Base-by-base conservation (phyloP, 805 yeast genomes). In the Candida sonorensis region DNA sequence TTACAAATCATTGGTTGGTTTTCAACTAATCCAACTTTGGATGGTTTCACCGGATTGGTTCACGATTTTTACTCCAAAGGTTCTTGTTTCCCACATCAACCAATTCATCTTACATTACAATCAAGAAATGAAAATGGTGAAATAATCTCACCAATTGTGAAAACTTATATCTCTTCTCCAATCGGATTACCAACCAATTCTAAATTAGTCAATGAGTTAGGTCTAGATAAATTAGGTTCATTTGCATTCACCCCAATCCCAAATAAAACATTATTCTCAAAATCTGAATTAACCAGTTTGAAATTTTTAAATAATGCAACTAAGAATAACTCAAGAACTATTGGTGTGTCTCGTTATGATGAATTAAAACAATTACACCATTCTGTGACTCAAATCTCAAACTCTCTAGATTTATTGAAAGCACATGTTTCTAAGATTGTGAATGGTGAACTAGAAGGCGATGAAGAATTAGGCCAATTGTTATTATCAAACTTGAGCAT, bases 1-100 rank as follows among this genome's bases (percentile, higher is more conserved):
- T 81, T 78, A 43, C 67, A 69, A 31, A 80, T 86, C 34, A 67
- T 86, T 29, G 95, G 95, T 35, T 86, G 95, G 95, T 86, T 82
- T 55, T 77, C 80, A 31, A 64, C 72, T 26, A 62, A 66, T 29
- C 62, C 70, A 13, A 66, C 64, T 43, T 70, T 84, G 41, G 88
- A 82, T 59, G 68, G 75, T 34, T 72, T 80, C 55, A 75, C 87
- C 10, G 84, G 84, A 8, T 67, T 83, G 43, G 77, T 85, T 49
- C 94, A 85, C 55, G 90, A 80, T 50, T 80, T 83, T 51, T 85
- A 80, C 62, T 65, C 77, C 24, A 77, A 78, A 48, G 80, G 83
- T 36, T 75, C 86, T 38, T 76, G 86, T 4, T 71, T 53, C 51
- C 92, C 94, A 17, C 66, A 69, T 55, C 85, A 90, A 15, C 87